Base-by-base conservation (phyloP, 2,329 filamentous ascomycete species). In the Trichoderma sp. region DNA sequence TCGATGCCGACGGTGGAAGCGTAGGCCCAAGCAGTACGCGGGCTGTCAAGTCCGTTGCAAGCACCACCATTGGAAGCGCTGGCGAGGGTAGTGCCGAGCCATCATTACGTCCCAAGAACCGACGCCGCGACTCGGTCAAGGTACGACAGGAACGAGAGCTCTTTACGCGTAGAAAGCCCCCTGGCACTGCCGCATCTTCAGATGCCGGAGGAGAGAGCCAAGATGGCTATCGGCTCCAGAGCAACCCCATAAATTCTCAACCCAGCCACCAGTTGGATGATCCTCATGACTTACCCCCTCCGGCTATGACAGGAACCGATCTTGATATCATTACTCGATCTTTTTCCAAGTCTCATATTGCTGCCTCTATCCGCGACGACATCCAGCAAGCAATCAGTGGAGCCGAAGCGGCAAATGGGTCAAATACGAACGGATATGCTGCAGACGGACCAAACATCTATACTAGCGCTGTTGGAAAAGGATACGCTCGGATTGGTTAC, bases 1-100 rank as follows among this genome's bases (percentile, higher is more conserved):
- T 84, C 46, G 77, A 80, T 6, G 75, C 82, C 8, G 90, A 92
- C 71, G 87, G 85, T 3, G 82, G 87, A 2, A 91, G 89, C 71
- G 89, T 93, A 24, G 90, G 92, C 2, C 92, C 93, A 24, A 97
- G 93, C 81, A 97, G 94, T 76, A 92, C 93, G 11, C 88, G 91
- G 69, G 93, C 92, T 8, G 90, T 97, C 72, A 97, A 97, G 80
- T 97, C 94, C 0, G 91, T 97, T 71, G 90, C 92, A 1, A 97
- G 94, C 78, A 85, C 92, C 43, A 94, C 92, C 68, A 92, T 90
- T 39, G 86, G 85, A 39, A 96, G 91, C 77, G 85, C 90, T 4
- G 91, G 89, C 28, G 90, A 91, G 37, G 90, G 90, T 30, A 91
- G 86, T 56, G 83, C 84, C 4, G 87, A 90, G 64, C 87, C 86